Evolutionary conservation across 192 early-diverging fungal genomes (phyloP).

Genomic region (Coemansia sp.): DNA sequence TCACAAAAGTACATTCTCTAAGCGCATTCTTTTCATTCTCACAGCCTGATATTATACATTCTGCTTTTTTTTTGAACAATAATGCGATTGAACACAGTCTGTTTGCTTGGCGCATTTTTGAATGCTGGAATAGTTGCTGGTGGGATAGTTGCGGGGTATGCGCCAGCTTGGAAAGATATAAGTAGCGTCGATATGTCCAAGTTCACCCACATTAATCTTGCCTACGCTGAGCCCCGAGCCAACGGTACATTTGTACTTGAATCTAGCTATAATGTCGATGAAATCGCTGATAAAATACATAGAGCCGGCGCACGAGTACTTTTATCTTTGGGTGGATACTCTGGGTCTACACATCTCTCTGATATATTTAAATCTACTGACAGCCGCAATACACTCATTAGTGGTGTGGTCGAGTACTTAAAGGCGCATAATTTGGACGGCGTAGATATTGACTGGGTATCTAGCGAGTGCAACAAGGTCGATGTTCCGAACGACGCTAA

Average conservation of each 20-base stretch:
- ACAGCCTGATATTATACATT: not conserved
- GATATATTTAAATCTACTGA: constrained; percentile 47
- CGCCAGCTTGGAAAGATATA: constrained; percentile 47
- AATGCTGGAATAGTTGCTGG: not conserved
- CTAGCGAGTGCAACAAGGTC: constrained; percentile 63
- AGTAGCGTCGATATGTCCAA: constrained; percentile 33
- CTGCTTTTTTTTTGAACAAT: not conserved
- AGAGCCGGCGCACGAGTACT: constrained; percentile 52
- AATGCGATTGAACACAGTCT: not conserved
- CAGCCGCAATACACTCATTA: constrained; percentile 42
- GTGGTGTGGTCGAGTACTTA: constrained; percentile 50
- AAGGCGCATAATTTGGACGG: constrained; percentile 60
- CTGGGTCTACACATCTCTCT: constrained; percentile 67
- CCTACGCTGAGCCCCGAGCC: constrained; percentile 56
- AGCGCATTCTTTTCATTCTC: not conserved
- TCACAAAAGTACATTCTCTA: not conserved
- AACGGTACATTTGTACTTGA: constrained; percentile 39
- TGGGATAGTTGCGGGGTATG: constrained; percentile 42
- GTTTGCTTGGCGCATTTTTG: not conserved
- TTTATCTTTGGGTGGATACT: constrained; percentile 78
- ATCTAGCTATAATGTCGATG: constrained; percentile 23
- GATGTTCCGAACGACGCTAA: constrained; percentile 63
- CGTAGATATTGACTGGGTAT: constrained; percentile 69
- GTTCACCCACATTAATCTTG: constrained; percentile 67
- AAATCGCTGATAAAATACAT: constrained; percentile 31